These are phyloP conservation scores for Coemansia sp. DNA, from an alignment of 192 early-diverging fungal genomes.

Conservation along the genomic window DNA sequence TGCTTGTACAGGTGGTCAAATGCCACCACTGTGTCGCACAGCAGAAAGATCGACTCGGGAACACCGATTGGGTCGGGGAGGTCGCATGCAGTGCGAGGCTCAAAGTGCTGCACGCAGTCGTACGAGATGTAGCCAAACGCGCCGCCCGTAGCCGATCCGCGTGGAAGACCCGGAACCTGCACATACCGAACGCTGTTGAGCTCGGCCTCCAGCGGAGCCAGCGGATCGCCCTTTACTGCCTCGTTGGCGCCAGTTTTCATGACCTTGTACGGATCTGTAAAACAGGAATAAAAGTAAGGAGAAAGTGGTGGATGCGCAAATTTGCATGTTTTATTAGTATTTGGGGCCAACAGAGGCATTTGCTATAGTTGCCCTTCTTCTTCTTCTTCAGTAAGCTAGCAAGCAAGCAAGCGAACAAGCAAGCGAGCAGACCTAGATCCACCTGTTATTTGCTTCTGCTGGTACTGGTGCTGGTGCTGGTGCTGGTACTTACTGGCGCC, in stretches of 20 bases:
- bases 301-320: too few relatives aligned
- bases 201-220: slow-evolving; percentile 81
- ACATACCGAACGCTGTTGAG: slow-evolving; percentile 74
- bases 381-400: too few relatives aligned
- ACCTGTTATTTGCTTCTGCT: too few relatives aligned
- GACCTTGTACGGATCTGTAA: slow-evolving; percentile 85
- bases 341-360: too few relatives aligned
- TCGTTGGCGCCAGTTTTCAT: slow-evolving; percentile 73
- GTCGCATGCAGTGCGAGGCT: slow-evolving; percentile 80
- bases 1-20: slow-evolving; percentile 93
- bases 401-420: too few relatives aligned
- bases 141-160: slow-evolving; percentile 65
- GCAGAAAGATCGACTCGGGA: slow-evolving; percentile 91
- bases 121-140: slow-evolving; percentile 97
- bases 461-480: too few relatives aligned
- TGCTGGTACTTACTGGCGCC: slow-evolving; percentile 64
- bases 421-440: too few relatives aligned
- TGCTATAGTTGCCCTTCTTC: too few relatives aligned
- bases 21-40: slow-evolving; percentile 92
- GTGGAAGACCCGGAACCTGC: slow-evolving; percentile 74
- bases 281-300: background rate
- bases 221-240: slow-evolving; percentile 76
- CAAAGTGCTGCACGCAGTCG: slow-evolving; percentile 98
- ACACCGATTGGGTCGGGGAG: slow-evolving; percentile 82
- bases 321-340: too few relatives aligned